Conservation (phyloP, 495 filamentous ascomycete species). For the Hypoxylon rickii region DNA sequence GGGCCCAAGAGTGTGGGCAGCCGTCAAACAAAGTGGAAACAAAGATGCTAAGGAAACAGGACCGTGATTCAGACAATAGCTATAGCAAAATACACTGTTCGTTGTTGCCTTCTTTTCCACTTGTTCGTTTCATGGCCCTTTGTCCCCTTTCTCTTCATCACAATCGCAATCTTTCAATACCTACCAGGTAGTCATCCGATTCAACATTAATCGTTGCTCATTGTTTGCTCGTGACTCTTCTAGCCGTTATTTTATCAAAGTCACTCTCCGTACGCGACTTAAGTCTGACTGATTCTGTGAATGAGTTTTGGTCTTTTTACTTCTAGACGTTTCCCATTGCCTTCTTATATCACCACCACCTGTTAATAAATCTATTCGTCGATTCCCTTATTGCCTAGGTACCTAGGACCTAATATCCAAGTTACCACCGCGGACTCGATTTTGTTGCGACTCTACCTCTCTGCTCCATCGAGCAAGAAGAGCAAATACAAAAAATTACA, state of each 20-base stretch:
- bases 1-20: slow-evolving; percentile 27
- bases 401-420: too few relatives aligned
- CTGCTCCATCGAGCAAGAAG: too few relatives aligned
- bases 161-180: slow-evolving; percentile 7
- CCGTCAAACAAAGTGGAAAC: slow-evolving; percentile 33
- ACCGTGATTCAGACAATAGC: too few relatives aligned
- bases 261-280: slow-evolving; percentile 12
- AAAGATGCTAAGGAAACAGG: slow-evolving; percentile 27
- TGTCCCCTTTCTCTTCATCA: slow-evolving; percentile 5
- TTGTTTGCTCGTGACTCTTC: slow-evolving; percentile 32
- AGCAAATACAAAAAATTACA: not conserved
- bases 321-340: slow-evolving; percentile 1
- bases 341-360: not conserved
- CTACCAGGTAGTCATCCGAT: slow-evolving; percentile 2
- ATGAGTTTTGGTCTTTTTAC: slow-evolving; percentile 29
- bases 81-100: slow-evolving; percentile 1
- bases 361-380: slow-evolving; percentile 13
- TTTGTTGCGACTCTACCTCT: too few relatives aligned
- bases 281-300: slow-evolving; percentile 18
- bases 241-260: slow-evolving; percentile 31
- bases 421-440: too few relatives aligned
- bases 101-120: slow-evolving; percentile 7
- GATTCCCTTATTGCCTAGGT: slow-evolving; percentile 6
- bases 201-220: slow-evolving; percentile 19
- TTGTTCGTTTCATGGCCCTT: slow-evolving; percentile 15